Base-by-base conservation (phyloP, 352 stramenopile genomes). In the Pythium guiyangense region DNA sequence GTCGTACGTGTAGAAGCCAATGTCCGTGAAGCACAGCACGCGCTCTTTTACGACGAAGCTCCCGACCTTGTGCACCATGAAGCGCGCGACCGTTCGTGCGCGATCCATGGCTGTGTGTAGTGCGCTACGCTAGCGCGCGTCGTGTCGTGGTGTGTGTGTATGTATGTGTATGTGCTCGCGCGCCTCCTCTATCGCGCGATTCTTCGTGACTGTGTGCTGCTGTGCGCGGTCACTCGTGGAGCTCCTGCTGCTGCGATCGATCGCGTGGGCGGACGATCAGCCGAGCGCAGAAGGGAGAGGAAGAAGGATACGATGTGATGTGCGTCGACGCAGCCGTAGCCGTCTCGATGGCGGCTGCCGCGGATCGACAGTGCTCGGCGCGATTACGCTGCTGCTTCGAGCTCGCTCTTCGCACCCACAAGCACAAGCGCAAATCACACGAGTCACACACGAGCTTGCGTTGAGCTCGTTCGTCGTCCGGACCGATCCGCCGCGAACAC, bases 51-150 rank as follows among this genome's bases (percentile, higher is more conserved):
- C 68, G 48, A 88, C 79, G 54, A 92, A 92, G 60, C 71, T 86
- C 55, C 80, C 80, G 51, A 93, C 80, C 53, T 91, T 93, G 68
- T 88, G 74, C 54, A 93, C 81, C 80, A 91, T 90, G 63, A 87
- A 93, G 55, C 83, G 83, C 57, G 75, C 83, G 29, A 87, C 57
- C 45, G 86, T 75, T 52, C 72, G 71, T 56, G 81, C 79, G 60
- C 66, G 73, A 66, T 86, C 75, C 73, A 89, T 79, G 8, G 34
- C 49, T 10, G 39, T 48, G 26, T n/a, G n/a, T 31, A 22, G 3
- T 29, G 6, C 6, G 26, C 6, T 54, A 6, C 17, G 46, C 31
- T 34, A 15, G 25, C 9, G 42, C 27, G 26, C 45, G n/a, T n/a
- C n/a, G 17, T 47, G 18, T 4, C n/a, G 17, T 47, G n/a, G n/a